Conservation (phyloP, 345 rosid species). For the Raphanus raphanistrum region DNA sequence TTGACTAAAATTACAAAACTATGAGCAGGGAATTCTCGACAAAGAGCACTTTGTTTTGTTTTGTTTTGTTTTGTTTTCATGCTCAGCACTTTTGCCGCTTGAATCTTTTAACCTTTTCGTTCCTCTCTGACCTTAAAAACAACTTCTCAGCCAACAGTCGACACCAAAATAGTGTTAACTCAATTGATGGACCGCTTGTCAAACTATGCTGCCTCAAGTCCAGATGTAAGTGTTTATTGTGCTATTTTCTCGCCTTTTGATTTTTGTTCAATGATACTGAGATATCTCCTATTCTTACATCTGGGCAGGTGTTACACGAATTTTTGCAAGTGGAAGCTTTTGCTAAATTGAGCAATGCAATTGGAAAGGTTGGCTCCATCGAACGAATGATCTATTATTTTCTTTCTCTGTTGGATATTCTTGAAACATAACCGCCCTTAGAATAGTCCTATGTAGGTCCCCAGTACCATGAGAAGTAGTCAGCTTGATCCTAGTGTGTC, state of each 20-base stretch:
- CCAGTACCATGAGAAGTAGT: constrained; percentile 20
- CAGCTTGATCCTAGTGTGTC: constrained; percentile 1
- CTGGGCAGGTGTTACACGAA: constrained; percentile 64
- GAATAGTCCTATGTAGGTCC: constrained; percentile 14
- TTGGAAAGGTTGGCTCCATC: constrained; percentile 64
- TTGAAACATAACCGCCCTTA: constrained; percentile 10
- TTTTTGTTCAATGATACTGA: not conserved
- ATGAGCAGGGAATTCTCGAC: not conserved
- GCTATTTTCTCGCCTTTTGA: not conserved
- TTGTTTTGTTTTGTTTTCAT: constrained; percentile 2
- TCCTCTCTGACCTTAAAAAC: constrained; percentile 26
- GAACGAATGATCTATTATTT: constrained; percentile 5
- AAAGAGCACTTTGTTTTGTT: not conserved
- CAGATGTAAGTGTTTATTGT: constrained; percentile 54
- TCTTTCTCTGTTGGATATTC: constrained; percentile 14
- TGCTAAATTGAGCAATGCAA: constrained; percentile 74
- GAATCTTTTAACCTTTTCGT: constrained; percentile 3
- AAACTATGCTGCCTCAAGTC: constrained; percentile 79
- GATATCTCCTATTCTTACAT: constrained; percentile 1
- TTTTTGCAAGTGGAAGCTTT: constrained; percentile 96
- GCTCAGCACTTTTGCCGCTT: constrained; percentile 6
- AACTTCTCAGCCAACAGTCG: constrained; percentile 74
- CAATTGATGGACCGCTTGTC: constrained; percentile 91
- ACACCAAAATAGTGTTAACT: constrained; percentile 78
- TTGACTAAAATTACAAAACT: not conserved